Percentiles rank a stretch among this genome's conserved stretches.
phyloP scores from a whole-genome alignment of 2,329 filamentous ascomycete species.

The Sporothrix protearum region DNA sequence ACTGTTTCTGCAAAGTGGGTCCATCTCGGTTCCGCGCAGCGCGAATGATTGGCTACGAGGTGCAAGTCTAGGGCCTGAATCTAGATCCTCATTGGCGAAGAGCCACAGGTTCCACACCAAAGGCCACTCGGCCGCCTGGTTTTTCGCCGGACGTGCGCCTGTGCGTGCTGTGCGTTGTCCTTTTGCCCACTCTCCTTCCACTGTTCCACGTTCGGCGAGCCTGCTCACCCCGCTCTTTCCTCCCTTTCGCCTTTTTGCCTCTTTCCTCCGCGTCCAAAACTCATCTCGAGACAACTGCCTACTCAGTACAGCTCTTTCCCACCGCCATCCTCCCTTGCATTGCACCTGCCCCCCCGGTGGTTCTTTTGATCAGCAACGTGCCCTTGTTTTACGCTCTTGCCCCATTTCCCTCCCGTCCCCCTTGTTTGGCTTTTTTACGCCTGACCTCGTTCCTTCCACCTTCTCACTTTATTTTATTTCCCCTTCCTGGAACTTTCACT shows the following conservation, averaged over 20 bases:
- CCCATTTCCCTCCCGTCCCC: slow-evolving; percentile 9
- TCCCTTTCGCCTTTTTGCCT: not conserved
- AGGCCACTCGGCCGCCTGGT: not conserved
- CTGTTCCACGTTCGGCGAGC: not conserved
- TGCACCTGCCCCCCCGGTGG: not conserved
- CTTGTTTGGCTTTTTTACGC: slow-evolving; percentile 5
- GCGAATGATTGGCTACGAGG: not conserved
- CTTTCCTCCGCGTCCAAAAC: slow-evolving; percentile 29
- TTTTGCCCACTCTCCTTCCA: not conserved
- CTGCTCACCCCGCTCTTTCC: not conserved
- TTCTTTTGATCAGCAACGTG: slow-evolving; percentile 24
- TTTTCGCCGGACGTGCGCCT: not conserved
- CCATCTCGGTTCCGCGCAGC: not conserved
- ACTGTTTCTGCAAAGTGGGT: not conserved
- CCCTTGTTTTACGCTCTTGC: slow-evolving; percentile 22
- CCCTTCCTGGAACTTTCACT: not conserved
- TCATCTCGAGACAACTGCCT: slow-evolving; percentile 31
- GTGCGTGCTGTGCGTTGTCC: slow-evolving; percentile 7
- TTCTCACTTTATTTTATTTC: not conserved
- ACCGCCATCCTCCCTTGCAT: slow-evolving; percentile 28
- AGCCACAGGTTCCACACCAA: slow-evolving; percentile 1
- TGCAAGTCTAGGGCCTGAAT: not conserved
- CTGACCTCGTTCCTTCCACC: not conserved
- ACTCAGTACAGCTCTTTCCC: slow-evolving; percentile 24
- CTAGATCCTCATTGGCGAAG: not conserved